phyloP scores from a whole-genome alignment of 2,329 filamentous ascomycete species.

The Sporothrix pseudoabietina region DNA sequence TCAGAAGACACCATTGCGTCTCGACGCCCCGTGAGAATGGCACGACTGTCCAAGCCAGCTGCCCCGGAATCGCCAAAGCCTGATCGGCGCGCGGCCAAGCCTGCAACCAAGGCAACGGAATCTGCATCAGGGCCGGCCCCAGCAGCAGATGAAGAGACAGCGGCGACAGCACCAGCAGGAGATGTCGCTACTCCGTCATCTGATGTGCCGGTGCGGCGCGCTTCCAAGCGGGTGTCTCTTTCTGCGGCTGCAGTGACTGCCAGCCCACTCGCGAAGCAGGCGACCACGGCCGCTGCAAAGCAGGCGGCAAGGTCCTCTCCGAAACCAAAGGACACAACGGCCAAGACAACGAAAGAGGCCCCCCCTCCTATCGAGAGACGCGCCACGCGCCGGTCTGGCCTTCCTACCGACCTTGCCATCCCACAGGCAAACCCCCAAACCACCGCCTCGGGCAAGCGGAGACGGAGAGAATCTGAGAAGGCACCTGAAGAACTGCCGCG shows the following conservation, averaged over 20 bases:
- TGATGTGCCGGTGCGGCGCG: not conserved
- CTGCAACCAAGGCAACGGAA: not conserved
- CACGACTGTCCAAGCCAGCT: slow-evolving; percentile 21
- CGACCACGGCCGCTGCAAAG: not conserved
- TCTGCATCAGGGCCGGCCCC: slow-evolving; percentile 8
- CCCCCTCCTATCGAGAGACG: slow-evolving; percentile 39
- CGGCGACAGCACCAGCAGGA: not conserved
- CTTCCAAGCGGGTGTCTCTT: slow-evolving; percentile 17
- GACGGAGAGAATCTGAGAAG: slow-evolving; percentile 50
- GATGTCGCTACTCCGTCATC: not conserved
- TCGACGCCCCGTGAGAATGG: slow-evolving; percentile 29
- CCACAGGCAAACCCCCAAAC: slow-evolving; percentile 44
- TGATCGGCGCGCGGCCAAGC: not conserved
- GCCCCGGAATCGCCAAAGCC: slow-evolving; percentile 9
- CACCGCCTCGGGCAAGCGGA: slow-evolving; percentile 60
- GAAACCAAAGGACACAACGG: not conserved
- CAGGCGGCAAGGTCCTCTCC: not conserved
- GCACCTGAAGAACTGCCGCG: slow-evolving; percentile 40
- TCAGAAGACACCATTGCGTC: slow-evolving; percentile 23
- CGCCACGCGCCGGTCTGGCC: slow-evolving; percentile 50
- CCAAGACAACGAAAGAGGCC: not conserved
- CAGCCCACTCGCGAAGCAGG: not conserved
- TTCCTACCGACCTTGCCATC: slow-evolving; percentile 48
- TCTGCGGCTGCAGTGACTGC: not conserved
- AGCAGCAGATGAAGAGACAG: not conserved